A percentile compares a stretch with the other conserved stretches of the same genome.
Evolutionary conservation across 2,329 filamentous ascomycete genomes (phyloP).

Genomic region (Calonectria hawksworthii): DNA sequence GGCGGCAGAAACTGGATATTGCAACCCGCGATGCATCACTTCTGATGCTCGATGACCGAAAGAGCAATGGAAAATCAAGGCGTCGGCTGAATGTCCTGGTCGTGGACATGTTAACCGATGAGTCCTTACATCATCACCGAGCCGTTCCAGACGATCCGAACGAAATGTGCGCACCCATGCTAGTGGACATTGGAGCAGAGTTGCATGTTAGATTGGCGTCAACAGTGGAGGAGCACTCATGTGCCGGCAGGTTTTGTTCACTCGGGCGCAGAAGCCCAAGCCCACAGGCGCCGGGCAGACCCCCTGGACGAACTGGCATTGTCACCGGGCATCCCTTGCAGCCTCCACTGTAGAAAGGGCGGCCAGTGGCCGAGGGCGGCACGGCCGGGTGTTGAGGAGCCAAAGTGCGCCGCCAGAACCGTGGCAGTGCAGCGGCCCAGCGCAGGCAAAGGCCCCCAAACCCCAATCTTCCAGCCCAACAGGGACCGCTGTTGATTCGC

Average conservation of each 20-base stretch:
- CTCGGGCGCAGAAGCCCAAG: neutral
- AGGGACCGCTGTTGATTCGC: conserved; percentile 13
- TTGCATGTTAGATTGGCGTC: neutral
- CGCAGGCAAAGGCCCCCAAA: neutral
- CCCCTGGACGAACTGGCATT: conserved; percentile 4
- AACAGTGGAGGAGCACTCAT: conserved; percentile 4
- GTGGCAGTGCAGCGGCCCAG: conserved; percentile 31
- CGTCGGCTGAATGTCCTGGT: neutral
- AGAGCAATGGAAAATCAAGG: neutral
- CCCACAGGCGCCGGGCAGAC: neutral
- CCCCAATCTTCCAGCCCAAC: conserved; percentile 22
- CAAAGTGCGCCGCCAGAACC: conserved; percentile 12
- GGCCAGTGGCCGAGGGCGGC: conserved; percentile 7
- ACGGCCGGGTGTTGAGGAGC: conserved; percentile 6
- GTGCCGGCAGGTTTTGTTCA: neutral
- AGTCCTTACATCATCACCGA: conserved; percentile 2
- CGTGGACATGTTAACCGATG: neutral
- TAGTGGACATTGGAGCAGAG: neutral
- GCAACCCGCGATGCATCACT: neutral
- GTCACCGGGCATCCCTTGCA: conserved; percentile 14
- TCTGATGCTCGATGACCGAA: neutral
- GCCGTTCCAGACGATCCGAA: neutral
- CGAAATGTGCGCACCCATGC: conserved; percentile 1
- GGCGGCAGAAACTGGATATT: neutral
- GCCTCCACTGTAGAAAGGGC: conserved; percentile 11